Conservation (phyloP, 108 stramenopile genomes). For the Nitzschia sp. region DNA sequence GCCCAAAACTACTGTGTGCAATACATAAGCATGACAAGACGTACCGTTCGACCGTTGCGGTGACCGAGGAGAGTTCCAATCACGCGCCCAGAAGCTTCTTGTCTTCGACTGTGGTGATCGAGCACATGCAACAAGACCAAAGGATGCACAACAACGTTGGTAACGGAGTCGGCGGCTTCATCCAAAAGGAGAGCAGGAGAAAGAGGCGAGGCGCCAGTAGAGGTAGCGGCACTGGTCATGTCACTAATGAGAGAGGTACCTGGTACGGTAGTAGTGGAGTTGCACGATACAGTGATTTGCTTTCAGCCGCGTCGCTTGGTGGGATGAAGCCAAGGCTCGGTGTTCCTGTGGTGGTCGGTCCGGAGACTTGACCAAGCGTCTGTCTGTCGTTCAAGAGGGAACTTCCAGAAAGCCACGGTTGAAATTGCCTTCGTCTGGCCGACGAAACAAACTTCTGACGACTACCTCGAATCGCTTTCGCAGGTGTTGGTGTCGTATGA, state of each 20-base stretch:
- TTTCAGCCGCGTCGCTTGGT: too few relatives aligned
- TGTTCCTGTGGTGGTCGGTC: too few relatives aligned
- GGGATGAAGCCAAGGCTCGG: too few relatives aligned
- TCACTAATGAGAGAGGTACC: neutral
- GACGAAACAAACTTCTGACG: too few relatives aligned
- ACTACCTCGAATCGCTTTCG: too few relatives aligned
- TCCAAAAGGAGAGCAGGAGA: conserved; percentile 52
- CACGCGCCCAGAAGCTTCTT: conserved; percentile 74
- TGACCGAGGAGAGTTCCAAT: conserved; percentile 81
- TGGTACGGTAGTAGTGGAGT: too few relatives aligned
- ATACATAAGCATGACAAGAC: conserved; percentile 9
- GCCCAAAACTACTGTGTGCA: neutral
- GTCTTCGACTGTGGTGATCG: conserved; percentile 82
- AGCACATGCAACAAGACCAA: conserved; percentile 79
- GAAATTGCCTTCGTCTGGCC: too few relatives aligned
- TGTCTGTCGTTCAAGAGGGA: too few relatives aligned
- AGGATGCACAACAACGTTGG: conserved; percentile 75
- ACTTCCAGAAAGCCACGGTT: too few relatives aligned
- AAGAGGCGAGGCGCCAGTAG: conserved; percentile 22
- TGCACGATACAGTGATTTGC: too few relatives aligned
- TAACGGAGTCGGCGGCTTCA: conserved; percentile 34
- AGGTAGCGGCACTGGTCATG: conserved; percentile 26
- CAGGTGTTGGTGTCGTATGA: too few relatives aligned
- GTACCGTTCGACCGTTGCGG: conserved; percentile 59
- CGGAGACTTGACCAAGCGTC: too few relatives aligned